Conservation (phyloP, 805 yeast genomes). For the Starmerella sp. region DNA sequence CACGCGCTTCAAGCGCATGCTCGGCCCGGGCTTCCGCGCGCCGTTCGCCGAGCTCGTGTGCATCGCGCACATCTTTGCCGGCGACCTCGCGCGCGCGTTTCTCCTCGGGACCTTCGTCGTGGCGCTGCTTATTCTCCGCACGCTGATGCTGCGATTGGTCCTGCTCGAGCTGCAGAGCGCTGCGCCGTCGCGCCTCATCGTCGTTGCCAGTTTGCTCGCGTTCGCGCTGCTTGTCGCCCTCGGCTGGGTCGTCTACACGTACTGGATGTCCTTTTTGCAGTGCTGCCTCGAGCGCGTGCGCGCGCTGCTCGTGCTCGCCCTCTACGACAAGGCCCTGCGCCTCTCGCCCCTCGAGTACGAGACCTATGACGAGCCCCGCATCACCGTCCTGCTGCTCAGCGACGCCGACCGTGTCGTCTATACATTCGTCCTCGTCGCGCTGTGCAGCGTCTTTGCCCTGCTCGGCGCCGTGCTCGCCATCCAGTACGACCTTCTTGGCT, state of each 20-base stretch:
- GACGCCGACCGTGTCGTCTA: neutral
- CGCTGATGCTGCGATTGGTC: neutral
- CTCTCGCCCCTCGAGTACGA: neutral
- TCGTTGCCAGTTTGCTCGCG: neutral
- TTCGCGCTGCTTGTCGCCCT: neutral
- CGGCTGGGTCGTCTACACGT: neutral
- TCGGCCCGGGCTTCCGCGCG: neutral
- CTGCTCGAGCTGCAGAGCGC: neutral
- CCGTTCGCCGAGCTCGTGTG: conserved; percentile 2
- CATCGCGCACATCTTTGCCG: neutral
- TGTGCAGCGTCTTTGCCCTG: neutral
- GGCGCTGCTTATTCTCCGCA: neutral
- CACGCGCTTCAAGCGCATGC: neutral
- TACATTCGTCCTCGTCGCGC: neutral
- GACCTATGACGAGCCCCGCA: neutral
- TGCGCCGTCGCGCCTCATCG: no score
- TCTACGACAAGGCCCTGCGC: neutral
- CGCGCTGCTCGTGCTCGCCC: neutral
- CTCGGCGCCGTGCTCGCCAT: neutral
- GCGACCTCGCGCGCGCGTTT: conserved; percentile 8
- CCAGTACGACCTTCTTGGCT: neutral
- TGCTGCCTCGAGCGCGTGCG: neutral
- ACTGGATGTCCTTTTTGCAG: neutral
- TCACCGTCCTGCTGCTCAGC: neutral
- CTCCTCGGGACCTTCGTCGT: neutral